Conservation (phyloP, 208 protist genomes). For the Vickermania ingenoplastis region DNA sequence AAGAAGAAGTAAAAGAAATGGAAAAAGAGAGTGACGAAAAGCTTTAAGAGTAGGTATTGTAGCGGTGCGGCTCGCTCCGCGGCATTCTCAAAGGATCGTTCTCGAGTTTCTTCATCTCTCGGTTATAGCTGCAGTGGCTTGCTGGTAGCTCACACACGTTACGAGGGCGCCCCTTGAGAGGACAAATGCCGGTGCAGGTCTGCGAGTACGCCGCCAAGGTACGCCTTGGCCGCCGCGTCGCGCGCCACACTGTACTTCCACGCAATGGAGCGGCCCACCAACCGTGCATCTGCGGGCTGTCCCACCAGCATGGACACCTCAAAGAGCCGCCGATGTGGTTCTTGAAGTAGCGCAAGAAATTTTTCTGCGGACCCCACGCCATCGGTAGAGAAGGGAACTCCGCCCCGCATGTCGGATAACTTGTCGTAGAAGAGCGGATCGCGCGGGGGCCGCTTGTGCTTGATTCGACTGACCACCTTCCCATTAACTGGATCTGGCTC, state of each 20-base stretch:
- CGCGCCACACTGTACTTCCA: slow-evolving; percentile 56
- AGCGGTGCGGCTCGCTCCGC: too few species aligned
- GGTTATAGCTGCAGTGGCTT: too few species aligned
- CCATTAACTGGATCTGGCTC: slow-evolving; percentile 44
- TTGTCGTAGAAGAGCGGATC: slow-evolving; percentile 78
- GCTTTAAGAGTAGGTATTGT: too few species aligned
- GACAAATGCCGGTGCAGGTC: slow-evolving; percentile 25
- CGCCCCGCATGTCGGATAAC: slow-evolving; percentile 61
- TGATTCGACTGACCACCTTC: slow-evolving; percentile 28
- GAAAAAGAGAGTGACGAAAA: too few species aligned
- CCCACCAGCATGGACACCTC: slow-evolving; percentile 62
- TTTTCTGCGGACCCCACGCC: slow-evolving; percentile 24
- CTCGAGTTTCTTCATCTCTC: too few species aligned
- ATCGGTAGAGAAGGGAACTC: slow-evolving; percentile 57
- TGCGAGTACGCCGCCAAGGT: slow-evolving; percentile 41
- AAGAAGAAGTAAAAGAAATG: too few species aligned
- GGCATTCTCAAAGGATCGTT: too few species aligned
- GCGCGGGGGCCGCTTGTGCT: slow-evolving; percentile 53
- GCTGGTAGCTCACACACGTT: too few species aligned
- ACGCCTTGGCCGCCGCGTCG: slow-evolving; percentile 52
- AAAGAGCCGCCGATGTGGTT: slow-evolving; percentile 49
- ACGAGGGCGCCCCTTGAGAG: too few species aligned
- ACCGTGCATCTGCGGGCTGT: slow-evolving; percentile 13
- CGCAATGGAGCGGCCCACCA: slow-evolving; percentile 47
- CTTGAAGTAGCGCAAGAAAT: slow-evolving; percentile 41